Evolutionary conservation across 1,284 basidiomycete genomes (phyloP).

Genomic region (Ceratobasidium sp.): DNA sequence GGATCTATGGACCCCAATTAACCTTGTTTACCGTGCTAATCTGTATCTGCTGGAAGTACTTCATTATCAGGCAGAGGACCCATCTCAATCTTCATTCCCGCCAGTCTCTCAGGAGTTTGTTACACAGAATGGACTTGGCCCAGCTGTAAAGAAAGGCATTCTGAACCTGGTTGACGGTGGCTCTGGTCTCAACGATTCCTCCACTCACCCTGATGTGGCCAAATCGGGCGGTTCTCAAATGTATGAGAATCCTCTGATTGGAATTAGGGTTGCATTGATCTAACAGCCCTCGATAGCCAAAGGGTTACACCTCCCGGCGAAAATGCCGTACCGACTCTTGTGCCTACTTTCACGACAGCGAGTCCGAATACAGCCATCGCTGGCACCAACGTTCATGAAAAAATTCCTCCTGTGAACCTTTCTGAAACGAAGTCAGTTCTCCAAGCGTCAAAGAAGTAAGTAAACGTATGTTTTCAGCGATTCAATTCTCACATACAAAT

Average conservation of each 20-base stretch:
- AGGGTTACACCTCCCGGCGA: background rate
- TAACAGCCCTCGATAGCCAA: background rate
- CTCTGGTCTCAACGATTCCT: background rate
- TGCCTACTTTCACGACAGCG: background rate
- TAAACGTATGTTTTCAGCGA: no score
- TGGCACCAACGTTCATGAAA: background rate
- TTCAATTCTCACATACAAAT: no score
- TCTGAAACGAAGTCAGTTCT: background rate
- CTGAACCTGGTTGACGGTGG: background rate
- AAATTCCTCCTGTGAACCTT: background rate
- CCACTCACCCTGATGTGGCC: no score
- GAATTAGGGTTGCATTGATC: background rate
- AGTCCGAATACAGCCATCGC: background rate
- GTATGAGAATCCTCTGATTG: background rate
- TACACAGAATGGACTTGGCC: background rate
- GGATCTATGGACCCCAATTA: background rate
- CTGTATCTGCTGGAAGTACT: background rate
- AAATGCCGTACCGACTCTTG: background rate
- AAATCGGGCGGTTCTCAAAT: no score
- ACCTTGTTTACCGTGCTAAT: conserved; percentile 3
- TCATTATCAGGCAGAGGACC: background rate
- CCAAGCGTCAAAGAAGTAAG: no score
- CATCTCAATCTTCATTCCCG: background rate
- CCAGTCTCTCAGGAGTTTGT: background rate
- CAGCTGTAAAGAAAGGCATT: background rate